Evolutionary conservation across 2,329 filamentous ascomycete species (phyloP), one percentile per base, ranked within the genome.

Genomic region (Cadophora luteo-olivacea): DNA sequence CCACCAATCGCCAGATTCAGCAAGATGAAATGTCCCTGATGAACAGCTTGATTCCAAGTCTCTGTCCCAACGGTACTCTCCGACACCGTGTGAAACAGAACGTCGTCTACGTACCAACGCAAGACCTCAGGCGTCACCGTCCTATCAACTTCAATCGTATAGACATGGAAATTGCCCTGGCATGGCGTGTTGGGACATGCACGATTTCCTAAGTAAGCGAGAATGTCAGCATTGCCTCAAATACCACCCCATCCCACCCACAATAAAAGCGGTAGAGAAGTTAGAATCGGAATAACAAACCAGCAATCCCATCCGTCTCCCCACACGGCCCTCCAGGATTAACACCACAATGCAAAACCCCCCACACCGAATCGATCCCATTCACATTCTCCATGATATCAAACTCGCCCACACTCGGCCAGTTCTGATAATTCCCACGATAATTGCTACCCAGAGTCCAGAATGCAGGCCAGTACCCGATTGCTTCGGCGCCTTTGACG

Each of bases 351-450:
- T 61, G 57, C 5, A 61, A 29, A 3, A 45, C 38, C 16, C 57
- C 57, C 33, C 33, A 61, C 29, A 61, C 57, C 33, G 33, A 38
- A 25, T 61, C n/a, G 9, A 61, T 61, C 16, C 57, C 57, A 22
- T 61, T 61, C 4, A 61, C 57, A 45, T 61, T 61, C 57, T 61
- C 57, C 57, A 61, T 61, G n/a, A 61, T 61, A 24, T 61, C 57
- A n/a, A 61, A 61, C 32, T 61, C 57, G n/a, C 57, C 57, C 22
- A 61, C 38, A 9, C 25, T 25, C 22, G 57, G 57, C 57, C 57
- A 61, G 19, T 61, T 61, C 33, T 61, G 57, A 45, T 41, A 61
- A 19, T 61, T 61, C 1, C 57, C 57, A 14, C 57, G 33, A n/a
- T 41, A 61, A n/a, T 29, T 61, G 3, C 6, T 12, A 5, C 57